Base-by-base conservation (phyloP, 306 rosid species). In the Glycine latifolia region DNA sequence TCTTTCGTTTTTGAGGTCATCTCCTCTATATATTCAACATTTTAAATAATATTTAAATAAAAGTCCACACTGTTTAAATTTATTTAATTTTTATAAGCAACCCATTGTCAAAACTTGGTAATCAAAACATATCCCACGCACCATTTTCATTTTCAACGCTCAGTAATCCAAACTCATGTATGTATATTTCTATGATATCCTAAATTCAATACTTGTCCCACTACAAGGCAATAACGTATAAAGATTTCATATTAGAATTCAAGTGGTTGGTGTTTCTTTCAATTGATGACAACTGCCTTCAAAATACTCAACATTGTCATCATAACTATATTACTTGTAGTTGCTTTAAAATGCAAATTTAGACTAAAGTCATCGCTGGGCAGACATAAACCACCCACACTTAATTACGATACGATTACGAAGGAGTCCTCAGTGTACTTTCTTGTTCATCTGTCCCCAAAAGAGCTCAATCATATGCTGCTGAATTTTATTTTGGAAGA, bases 281-380 rank as follows among this genome's bases (percentile, higher is more conserved):
- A 37, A 26, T 2, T 65, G 49, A 65, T 39, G 5, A 49, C 31
- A 14, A 6, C 3, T 14, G 11, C 71, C 49, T 66, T 41, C 31
- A 66, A 66, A 66, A 66, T 39, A 39, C 50, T 66, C 71, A 66
- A 41, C 35, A 67, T 67, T 67, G 14, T 41, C 33, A 67, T 41
- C 13, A 67, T 67, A 41, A 65, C 12, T 26, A 65, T 65, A 13
- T 37, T 65, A n/a, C 14, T 26, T 43, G 73, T 41, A 41, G 53
- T 67, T 67, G n/a, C 73, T 67, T 67, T 67, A 43, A 8, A 8
- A 8, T 41, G 35, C 31, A 67, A 15, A 41, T 67, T 67, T 67
- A 15, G 33, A 41, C 33, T 15, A 67, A 7, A 41, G 3, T 63
- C 48, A 33, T 12, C 70, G 37, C 48, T 63, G 6, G 12, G 11